Conservation (phyloP, 225 moss, liverwort and hornwort genomes). For the Polytrichum commune region DNA sequence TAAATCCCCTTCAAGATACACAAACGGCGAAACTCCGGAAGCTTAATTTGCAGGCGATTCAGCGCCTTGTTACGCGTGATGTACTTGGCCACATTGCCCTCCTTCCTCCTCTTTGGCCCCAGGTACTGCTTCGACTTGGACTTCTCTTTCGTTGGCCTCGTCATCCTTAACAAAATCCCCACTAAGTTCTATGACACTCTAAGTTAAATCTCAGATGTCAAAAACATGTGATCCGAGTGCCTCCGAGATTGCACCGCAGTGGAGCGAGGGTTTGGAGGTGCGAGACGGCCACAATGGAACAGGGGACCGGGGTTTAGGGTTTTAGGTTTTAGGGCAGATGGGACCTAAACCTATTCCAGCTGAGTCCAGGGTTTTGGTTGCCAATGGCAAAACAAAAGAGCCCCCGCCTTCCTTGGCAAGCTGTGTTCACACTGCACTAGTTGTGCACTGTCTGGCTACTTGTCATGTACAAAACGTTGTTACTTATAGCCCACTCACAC, state of each 20-base stretch:
- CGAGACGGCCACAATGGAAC: not conserved
- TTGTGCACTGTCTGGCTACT: too few relatives aligned
- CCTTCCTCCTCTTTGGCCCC: slow-evolving; percentile 57
- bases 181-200: not conserved
- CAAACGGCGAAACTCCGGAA: slow-evolving; percentile 85
- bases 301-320: slow-evolving; percentile 9
- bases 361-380: too few relatives aligned
- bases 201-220: not conserved
- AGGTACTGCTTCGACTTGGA: slow-evolving; percentile 60
- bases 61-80: slow-evolving; percentile 89
- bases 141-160: slow-evolving; percentile 50
- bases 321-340: not conserved
- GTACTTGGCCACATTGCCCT: slow-evolving; percentile 72
- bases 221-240: too few relatives aligned
- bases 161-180: slow-evolving; percentile 18
- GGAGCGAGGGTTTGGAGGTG: not conserved
- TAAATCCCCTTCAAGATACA: slow-evolving; percentile 96
- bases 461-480: too few relatives aligned
- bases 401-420: too few relatives aligned
- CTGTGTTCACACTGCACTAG: too few relatives aligned
- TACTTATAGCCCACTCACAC: too few relatives aligned
- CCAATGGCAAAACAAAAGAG: too few relatives aligned
- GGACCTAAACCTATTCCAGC: not conserved
- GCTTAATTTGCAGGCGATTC: slow-evolving; percentile 81
- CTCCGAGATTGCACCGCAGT: not conserved